Evolutionary conservation across 176 grass and related monocot species (phyloP), one percentile per base, ranked within the genome.

Genomic region (Aegilops sharonensis): DNA sequence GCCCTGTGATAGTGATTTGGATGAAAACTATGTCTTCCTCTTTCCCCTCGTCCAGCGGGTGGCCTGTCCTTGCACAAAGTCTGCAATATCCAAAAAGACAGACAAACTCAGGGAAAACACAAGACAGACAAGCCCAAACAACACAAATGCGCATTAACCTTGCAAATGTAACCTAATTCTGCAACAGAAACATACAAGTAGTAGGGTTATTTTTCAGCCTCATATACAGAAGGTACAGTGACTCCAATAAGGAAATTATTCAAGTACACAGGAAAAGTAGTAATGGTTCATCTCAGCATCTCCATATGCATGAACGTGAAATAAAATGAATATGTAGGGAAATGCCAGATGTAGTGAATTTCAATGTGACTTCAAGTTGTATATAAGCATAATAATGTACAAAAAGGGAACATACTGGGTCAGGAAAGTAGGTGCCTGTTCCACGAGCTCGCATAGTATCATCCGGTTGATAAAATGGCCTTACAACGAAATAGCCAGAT

Each of bases 381-480:
- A 43, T 54, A 77, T 12, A 84, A 24, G 77, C 45, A 85, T 79
- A 83, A 79, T 21, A 69, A 67, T 5, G 15, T 76, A 23, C 21
- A 90, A 83, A 24, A 65, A 78, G 70, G 78, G 43, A 87, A 82
- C 83, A 40, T 92, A 95, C 93, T 71, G 78, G 84, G 59, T 93
- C 87, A 13, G 96, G 93, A 75, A 95, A 91, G 89, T 95, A 98
- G 43, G 96, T 98, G 72, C 93, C 93, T 81, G 93, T 98, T 85
- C 96, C 96, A 69, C 75, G 88, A 77, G 81, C 80, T 63, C 91
- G 93, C 21, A 66, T 78, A 77, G 67, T 61, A 81, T 95, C 93
- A 77, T 94, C 92, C 30, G 75, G 66, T 47, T 87, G 86, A 86
- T 89, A 92, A 76, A 91, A 31, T 78, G 87, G 88, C 24, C 86